Percentiles rank a stretch among this genome's conserved stretches.
Conservation (phyloP, 139 green algal species). For the Chlorella ohadii region DNA sequence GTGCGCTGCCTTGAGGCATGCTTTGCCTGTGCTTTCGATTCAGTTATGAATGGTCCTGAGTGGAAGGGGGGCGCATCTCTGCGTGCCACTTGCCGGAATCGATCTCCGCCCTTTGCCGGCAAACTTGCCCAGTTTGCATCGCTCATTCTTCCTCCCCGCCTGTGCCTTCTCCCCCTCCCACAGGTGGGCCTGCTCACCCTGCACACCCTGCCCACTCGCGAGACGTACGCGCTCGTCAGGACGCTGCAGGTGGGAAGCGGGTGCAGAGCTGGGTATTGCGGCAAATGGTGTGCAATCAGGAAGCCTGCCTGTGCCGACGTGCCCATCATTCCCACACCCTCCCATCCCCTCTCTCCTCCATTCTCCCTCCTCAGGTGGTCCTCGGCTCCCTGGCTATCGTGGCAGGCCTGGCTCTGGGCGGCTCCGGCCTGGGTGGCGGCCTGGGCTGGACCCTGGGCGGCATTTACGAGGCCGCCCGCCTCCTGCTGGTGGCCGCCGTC, state of each 20-base stretch:
- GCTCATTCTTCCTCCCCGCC: too few species aligned
- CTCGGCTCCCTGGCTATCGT: neutral
- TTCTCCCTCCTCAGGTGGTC: neutral
- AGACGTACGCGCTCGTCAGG: neutral
- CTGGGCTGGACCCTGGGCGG: neutral
- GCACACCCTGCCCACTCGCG: constrained; percentile 7
- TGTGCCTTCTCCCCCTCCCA: neutral
- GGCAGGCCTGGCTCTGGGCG: neutral
- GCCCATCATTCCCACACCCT: too few species aligned
- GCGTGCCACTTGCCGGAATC: too few species aligned
- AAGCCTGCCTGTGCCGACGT: too few species aligned
- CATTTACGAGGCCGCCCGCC: neutral
- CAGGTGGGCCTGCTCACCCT: neutral
- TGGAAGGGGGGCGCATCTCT: too few species aligned
- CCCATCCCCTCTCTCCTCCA: neutral
- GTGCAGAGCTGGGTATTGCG: neutral
- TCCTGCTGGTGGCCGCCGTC: neutral
- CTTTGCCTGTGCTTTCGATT: too few species aligned
- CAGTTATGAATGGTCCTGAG: too few species aligned
- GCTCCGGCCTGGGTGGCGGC: neutral
- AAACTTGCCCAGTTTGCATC: too few species aligned
- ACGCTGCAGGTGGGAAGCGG: neutral
- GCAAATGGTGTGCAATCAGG: too few species aligned
- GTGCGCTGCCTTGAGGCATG: too few species aligned
- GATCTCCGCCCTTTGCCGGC: too few species aligned